Evolutionary conservation across 148 eudicot species (phyloP).

Genomic region (Chenopodium album): DNA sequence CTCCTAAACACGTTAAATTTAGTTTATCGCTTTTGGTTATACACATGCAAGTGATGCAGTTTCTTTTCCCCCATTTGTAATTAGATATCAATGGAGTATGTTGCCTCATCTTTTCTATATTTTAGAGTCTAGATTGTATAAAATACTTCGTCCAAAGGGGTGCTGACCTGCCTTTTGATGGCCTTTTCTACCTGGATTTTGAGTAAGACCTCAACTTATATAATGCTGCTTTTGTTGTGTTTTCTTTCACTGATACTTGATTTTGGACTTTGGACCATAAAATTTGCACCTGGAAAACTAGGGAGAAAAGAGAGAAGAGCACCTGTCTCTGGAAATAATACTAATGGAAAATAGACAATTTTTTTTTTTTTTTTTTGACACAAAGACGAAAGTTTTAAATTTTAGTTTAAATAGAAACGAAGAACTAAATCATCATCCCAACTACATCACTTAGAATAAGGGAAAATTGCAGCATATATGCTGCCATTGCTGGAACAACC

Average conservation of each 20-base stretch:
- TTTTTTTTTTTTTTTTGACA: not conserved
- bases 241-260: not conserved
- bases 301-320: not conserved
- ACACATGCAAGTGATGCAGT: not conserved
- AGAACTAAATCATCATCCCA: too few species aligned
- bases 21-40: not conserved
- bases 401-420: too few species aligned
- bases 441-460: too few species aligned
- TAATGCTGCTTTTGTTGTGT: not conserved
- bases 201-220: not conserved
- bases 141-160: not conserved
- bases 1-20: not conserved
- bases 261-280: not conserved
- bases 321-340: not conserved
- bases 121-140: not conserved
- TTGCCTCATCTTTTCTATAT: not conserved
- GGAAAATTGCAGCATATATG: too few species aligned
- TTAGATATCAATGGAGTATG: not conserved
- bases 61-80: not conserved
- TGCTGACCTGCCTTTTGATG: not conserved
- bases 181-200: not conserved
- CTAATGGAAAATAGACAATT: not conserved
- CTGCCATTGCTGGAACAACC: too few species aligned
- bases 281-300: not conserved
- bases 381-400: not conserved